These are phyloP conservation scores for Rhizopus sp. DNA, from an alignment of 371 early-diverging fungal species.

Conservation along the genomic window DNA sequence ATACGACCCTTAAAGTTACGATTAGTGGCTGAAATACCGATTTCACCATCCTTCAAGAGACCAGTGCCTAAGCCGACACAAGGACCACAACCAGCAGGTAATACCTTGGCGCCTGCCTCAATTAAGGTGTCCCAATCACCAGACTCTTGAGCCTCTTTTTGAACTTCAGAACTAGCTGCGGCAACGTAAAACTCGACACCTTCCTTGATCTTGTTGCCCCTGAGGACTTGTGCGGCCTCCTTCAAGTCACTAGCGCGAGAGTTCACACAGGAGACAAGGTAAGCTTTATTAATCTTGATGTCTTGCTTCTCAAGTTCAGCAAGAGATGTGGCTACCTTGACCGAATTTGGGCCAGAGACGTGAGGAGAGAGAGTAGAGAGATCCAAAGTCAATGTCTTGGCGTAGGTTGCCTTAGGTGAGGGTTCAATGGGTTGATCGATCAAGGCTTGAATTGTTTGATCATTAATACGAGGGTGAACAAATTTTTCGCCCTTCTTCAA, in stretches of 20 bases:
- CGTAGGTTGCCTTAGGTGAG: constrained; percentile 74
- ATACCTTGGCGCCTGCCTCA: constrained; percentile 85
- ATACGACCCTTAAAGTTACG: constrained; percentile 98
- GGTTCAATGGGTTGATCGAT: constrained; percentile 57
- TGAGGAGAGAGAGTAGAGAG: constrained; percentile 84
- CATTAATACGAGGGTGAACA: constrained; percentile 76
- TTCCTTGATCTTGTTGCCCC: constrained; percentile 70
- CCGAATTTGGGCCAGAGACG: constrained; percentile 93
- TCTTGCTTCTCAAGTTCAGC: constrained; percentile 67
- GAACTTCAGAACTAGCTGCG: constrained; percentile 90
- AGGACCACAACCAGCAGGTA: constrained; percentile 96
- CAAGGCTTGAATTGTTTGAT: constrained; percentile 57
- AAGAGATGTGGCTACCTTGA: constrained; percentile 86
- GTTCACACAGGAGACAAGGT: constrained; percentile 94
- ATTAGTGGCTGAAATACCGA: constrained; percentile 96
- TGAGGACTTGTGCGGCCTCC: constrained; percentile 86
- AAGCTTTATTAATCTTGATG: constrained; percentile 90
- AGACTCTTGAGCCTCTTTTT: constrained; percentile 76
- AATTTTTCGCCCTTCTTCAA: constrained; percentile 43
- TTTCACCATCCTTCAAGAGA: constrained; percentile 88
- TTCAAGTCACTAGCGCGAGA: constrained; percentile 86
- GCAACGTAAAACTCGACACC: constrained; percentile 96
- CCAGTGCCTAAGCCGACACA: constrained; percentile 94
- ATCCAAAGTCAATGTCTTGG: constrained; percentile 87
- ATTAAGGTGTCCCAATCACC: constrained; percentile 90